Conservation (phyloP, 441 rosid species). For the Pelargonium fulgidum region DNA sequence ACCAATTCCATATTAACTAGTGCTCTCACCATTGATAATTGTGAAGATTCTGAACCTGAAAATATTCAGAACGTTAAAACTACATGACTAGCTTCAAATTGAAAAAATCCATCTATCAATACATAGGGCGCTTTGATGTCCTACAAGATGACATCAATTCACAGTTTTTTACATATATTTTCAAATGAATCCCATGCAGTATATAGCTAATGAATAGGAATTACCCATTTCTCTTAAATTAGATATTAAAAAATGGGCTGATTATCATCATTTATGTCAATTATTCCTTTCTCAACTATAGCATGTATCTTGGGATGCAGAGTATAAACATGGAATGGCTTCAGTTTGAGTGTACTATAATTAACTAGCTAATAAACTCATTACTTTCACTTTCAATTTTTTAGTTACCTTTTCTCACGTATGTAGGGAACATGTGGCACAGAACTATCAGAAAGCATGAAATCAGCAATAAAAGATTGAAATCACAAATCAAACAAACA, state of each 20-base stretch:
- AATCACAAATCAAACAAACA: not conserved
- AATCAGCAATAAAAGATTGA: no score
- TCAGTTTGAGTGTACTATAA: not conserved
- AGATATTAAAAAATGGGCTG: no score
- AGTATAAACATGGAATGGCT: not conserved
- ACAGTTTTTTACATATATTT: not conserved
- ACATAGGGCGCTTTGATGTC: not conserved
- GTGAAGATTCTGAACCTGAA: slow-evolving; percentile 50
- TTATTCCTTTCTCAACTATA: not conserved
- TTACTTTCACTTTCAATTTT: no score
- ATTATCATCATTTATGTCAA: not conserved
- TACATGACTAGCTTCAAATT: not conserved
- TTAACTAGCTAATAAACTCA: not conserved
- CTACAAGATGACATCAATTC: not conserved
- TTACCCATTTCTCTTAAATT: no score
- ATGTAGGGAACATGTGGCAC: no score
- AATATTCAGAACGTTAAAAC: slow-evolving; percentile 17
- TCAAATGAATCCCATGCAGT: not conserved
- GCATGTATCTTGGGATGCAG: not conserved
- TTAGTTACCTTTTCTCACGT: no score
- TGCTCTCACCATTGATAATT: slow-evolving; percentile 37
- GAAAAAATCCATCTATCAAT: not conserved
- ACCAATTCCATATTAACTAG: slow-evolving; percentile 47
- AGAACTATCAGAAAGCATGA: no score
- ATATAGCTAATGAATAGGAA: no score